Conservation (phyloP, 2,329 filamentous ascomycete genomes). For the Pseudopyricularia cyperi region DNA sequence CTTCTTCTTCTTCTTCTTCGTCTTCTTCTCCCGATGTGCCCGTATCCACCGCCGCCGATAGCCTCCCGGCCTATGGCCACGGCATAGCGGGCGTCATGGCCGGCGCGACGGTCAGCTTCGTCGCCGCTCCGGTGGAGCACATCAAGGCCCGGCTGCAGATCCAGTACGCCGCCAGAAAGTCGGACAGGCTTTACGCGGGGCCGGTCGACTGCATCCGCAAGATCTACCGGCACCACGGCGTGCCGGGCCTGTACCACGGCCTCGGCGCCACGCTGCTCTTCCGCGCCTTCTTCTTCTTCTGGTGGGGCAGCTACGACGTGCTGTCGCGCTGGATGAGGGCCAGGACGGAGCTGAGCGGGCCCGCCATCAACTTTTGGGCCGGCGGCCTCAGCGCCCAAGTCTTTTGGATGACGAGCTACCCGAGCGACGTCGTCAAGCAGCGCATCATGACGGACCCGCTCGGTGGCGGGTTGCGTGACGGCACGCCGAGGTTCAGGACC, state of each 20-base stretch:
- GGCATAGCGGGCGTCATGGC: slow-evolving; percentile 79
- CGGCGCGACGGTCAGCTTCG: slow-evolving; percentile 79
- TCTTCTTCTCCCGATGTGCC: slow-evolving; percentile 12
- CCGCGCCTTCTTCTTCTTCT: slow-evolving; percentile 90
- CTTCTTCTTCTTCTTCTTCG: too few species aligned
- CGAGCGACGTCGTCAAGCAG: slow-evolving; percentile 89
- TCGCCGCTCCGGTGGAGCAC: slow-evolving; percentile 90
- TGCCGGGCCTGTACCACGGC: slow-evolving; percentile 75
- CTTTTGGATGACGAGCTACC: slow-evolving; percentile 90
- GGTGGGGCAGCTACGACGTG: slow-evolving; percentile 93
- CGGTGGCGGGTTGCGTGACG: slow-evolving; percentile 55
- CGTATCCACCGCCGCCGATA: slow-evolving; percentile 20
- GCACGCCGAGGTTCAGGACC: slow-evolving; percentile 51
- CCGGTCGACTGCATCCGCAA: slow-evolving; percentile 74
- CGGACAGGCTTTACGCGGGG: slow-evolving; percentile 67
- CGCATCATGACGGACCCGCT: slow-evolving; percentile 92
- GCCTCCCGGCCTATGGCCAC: slow-evolving; percentile 67
- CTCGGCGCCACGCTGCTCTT: slow-evolving; percentile 77
- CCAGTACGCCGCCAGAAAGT: slow-evolving; percentile 75
- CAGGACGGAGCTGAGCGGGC: slow-evolving; percentile 57
- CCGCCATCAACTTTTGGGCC: slow-evolving; percentile 92
- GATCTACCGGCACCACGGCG: slow-evolving; percentile 57
- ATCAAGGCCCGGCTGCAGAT: slow-evolving; percentile 89
- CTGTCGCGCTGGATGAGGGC: slow-evolving; percentile 56
- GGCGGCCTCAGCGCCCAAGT: slow-evolving; percentile 84